phyloP scores from a whole-genome alignment of 2,329 filamentous ascomycete genomes.

The Trichoderma atroviride region DNA sequence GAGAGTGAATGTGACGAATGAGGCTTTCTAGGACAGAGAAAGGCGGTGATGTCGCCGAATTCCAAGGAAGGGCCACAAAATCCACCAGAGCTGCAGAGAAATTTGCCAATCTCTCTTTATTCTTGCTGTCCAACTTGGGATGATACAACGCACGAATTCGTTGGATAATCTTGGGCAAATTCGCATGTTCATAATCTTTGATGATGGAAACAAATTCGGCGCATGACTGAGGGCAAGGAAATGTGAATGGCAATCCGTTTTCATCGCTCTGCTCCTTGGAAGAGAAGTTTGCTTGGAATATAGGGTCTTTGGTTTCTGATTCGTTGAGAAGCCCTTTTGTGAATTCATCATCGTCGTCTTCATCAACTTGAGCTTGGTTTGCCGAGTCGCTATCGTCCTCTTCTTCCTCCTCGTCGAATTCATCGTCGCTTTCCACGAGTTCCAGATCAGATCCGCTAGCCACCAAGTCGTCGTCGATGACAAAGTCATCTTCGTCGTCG shows the following conservation, averaged over 20 bases:
- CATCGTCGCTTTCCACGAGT: slow-evolving; percentile 56
- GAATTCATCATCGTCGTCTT: slow-evolving; percentile 68
- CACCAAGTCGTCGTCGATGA: slow-evolving; percentile 85
- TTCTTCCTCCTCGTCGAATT: slow-evolving; percentile 51
- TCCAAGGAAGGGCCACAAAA: slow-evolving; percentile 56
- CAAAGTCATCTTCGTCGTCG: slow-evolving; percentile 92
- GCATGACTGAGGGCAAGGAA: slow-evolving; percentile 79
- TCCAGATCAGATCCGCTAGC: slow-evolving; percentile 77
- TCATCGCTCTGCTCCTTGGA: slow-evolving; percentile 50
- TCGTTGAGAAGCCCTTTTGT: slow-evolving; percentile 67
- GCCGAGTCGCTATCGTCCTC: slow-evolving; percentile 45
- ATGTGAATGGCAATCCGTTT: slow-evolving; percentile 75
- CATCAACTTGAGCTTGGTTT: slow-evolving; percentile 48
- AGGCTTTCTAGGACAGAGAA: slow-evolving; percentile 76
- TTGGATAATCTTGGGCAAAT: slow-evolving; percentile 79
- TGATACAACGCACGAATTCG: slow-evolving; percentile 92
- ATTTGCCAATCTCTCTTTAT: slow-evolving; percentile 77
- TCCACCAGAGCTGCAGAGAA: slow-evolving; percentile 70
- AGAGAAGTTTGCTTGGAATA: slow-evolving; percentile 53
- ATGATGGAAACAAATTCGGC: slow-evolving; percentile 72
- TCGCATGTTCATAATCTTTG: slow-evolving; percentile 61
- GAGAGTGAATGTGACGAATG: slow-evolving; percentile 87
- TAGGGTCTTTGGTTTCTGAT: slow-evolving; percentile 56
- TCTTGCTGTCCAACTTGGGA: slow-evolving; percentile 78
- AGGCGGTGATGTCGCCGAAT: slow-evolving; percentile 50